Evolutionary conservation across 805 yeast species (phyloP).

Genomic region (Maudiozyma barnettii): DNA sequence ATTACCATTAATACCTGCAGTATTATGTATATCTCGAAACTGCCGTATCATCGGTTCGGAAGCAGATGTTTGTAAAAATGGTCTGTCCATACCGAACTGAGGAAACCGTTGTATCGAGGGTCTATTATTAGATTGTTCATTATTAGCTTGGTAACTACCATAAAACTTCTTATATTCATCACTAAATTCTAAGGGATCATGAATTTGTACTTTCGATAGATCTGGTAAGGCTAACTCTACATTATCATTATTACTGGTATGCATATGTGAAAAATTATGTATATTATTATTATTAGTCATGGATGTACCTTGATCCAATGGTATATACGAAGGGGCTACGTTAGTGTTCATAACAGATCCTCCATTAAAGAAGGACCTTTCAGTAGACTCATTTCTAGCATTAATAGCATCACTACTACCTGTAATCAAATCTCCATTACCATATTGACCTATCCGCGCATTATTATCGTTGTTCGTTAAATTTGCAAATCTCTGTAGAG

Average conservation of each 20-base stretch:
- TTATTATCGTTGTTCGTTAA: background rate
- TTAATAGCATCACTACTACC: too few relatives aligned
- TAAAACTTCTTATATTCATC: constrained; percentile 23
- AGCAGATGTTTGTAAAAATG: background rate
- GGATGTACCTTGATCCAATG: too few relatives aligned
- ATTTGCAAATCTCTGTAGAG: constrained; percentile 11
- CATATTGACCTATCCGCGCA: too few relatives aligned
- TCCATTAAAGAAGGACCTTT: too few relatives aligned
- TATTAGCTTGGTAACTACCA: constrained; percentile 10
- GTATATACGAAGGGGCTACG: too few relatives aligned
- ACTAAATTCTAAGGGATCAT: constrained; percentile 25
- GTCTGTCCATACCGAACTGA: background rate
- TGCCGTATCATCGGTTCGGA: background rate
- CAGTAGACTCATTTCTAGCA: too few relatives aligned
- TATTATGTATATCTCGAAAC: background rate
- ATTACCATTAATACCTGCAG: background rate
- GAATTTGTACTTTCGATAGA: constrained; percentile 20
- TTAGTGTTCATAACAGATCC: too few relatives aligned
- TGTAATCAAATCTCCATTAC: background rate
- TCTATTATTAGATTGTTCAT: background rate
- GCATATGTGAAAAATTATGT: too few relatives aligned
- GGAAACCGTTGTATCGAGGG: background rate
- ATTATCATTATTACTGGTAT: too few relatives aligned
- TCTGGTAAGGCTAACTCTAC: constrained; percentile 10
- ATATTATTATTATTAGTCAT: too few relatives aligned